Evolutionary conservation across 805 yeast genomes (phyloP), one percentile per base, ranked within the genome.

Genomic region (Ogataea nakhonphanomensis): DNA sequence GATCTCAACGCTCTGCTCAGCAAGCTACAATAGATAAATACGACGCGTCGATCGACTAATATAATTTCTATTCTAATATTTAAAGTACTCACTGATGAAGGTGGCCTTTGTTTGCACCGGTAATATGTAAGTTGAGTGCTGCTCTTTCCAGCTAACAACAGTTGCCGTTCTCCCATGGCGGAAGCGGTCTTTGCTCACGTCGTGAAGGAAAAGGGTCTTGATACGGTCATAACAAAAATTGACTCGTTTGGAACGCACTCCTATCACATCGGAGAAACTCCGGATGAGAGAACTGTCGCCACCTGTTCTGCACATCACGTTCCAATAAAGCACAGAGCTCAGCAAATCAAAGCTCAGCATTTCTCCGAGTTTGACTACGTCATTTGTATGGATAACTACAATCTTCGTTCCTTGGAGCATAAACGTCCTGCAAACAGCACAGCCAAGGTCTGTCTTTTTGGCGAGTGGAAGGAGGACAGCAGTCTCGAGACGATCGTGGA

Each of bases 81-180:
- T 14, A 7, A 29, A 48, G 39, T 46, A 17, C 20, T 44, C 20
- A 17, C 26, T 35, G 8, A 47, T 57, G 21, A 49, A 44, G 15
- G 95, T 90, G 8, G 96, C 95, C 0, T 89, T 90, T 59, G 91
- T 89, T 1, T 90, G 97, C 56, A 69, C 88, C 20, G 97, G 97
- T 3, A 90, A 90, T 61, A 86, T 86, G 82, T 79, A 68, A 50
- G 84, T 70, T 17, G 14, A 9, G n/a, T 13, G 8, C n/a, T 22
- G 35, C 35, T 37, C 8, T 20, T 39, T 30, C 21, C 9, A n/a
- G 13, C n/a, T 39, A 39, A 39, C 43, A 10, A 3, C 26, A 80
- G 85, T 15, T 89, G 97, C 57, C 90, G 97, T 35, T 88, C 96
- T 2, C 98, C 98, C 10, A 91, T 90, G 98, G 97, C 98, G 0